Conservation (phyloP, 306 rosid species). For the Morella rubra region DNA sequence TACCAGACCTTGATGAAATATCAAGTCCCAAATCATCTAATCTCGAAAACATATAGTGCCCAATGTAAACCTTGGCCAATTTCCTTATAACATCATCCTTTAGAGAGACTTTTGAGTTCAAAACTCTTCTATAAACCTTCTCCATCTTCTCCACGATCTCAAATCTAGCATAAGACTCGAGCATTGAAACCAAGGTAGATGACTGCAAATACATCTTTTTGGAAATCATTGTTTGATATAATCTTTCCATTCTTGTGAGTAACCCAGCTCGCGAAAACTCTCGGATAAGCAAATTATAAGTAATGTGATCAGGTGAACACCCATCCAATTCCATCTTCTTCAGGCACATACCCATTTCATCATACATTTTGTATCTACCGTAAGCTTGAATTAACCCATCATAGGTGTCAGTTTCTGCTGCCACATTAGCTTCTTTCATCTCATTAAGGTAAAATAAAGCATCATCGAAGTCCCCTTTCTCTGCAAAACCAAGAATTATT, state of each 20-base stretch:
- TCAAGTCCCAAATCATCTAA: constrained; percentile 60
- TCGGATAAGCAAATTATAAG: constrained; percentile 60
- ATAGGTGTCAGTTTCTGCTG: constrained; percentile 53
- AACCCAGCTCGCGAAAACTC: constrained; percentile 66
- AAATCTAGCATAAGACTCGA: constrained; percentile 66
- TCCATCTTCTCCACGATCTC: constrained; percentile 75
- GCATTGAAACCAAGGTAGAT: constrained; percentile 62
- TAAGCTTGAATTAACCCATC: constrained; percentile 66
- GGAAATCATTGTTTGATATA: constrained; percentile 54
- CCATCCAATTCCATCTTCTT: constrained; percentile 62
- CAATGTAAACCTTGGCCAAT: constrained; percentile 60
- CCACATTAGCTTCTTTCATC: constrained; percentile 50
- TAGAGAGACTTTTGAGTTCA: constrained; percentile 44
- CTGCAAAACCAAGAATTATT: constrained; percentile 53
- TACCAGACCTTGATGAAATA: constrained; percentile 42
- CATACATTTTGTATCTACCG: constrained; percentile 67
- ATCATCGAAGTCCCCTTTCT: constrained; percentile 43
- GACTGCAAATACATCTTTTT: constrained; percentile 58
- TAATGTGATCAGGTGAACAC: constrained; percentile 57
- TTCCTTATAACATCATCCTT: constrained; percentile 61
- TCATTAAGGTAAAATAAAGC: constrained; percentile 48
- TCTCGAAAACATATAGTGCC: constrained; percentile 59
- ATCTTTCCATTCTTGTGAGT: constrained; percentile 58
- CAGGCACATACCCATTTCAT: constrained; percentile 60
- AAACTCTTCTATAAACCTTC: constrained; percentile 41